Conservation (phyloP, 116 monocot genomes). For the Zostera marina region DNA sequence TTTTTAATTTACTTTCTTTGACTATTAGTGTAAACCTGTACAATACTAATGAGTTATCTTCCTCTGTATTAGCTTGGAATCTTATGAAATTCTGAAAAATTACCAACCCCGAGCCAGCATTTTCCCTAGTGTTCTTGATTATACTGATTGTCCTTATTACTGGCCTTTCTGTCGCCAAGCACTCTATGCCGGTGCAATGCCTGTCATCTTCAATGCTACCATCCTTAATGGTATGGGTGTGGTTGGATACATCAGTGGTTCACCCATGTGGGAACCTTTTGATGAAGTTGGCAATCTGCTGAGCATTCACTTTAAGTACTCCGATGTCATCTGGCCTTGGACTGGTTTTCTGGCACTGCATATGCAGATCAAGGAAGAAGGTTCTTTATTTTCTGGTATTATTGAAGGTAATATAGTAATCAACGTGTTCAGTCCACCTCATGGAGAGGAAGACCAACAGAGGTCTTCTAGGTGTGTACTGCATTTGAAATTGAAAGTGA, state of each 20-base stretch:
- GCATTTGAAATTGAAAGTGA: conserved; percentile 59
- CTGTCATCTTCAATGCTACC: conserved; percentile 90
- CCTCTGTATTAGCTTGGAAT: conserved; percentile 37
- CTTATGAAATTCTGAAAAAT: conserved; percentile 71
- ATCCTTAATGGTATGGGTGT: conserved; percentile 98
- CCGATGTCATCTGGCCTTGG: conserved; percentile 98
- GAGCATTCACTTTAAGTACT: conserved; percentile 77
- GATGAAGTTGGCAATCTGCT: conserved; percentile 87
- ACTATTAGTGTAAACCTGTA: no score
- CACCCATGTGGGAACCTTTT: conserved; percentile 73
- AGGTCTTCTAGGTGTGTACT: conserved; percentile 54
- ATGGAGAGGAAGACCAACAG: conserved; percentile 20
- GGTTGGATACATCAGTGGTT: conserved; percentile 54
- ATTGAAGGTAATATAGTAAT: conserved; percentile 79
- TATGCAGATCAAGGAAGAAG: conserved; percentile 96
- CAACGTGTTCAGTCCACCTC: conserved; percentile 49
- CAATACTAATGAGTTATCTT: neutral
- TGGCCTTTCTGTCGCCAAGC: conserved; percentile 99
- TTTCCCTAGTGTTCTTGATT: conserved; percentile 84
- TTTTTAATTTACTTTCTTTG: no score
- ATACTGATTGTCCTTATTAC: conserved; percentile 80
- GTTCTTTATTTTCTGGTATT: conserved; percentile 60
- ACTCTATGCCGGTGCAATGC: conserved; percentile 94
- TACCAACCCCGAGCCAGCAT: conserved; percentile 85
- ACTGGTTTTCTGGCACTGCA: conserved; percentile 84